These are phyloP conservation scores for Purpureocillium takamizusanense DNA, from an alignment of 2,329 filamentous ascomycete genomes.

Conservation along the genomic window DNA sequence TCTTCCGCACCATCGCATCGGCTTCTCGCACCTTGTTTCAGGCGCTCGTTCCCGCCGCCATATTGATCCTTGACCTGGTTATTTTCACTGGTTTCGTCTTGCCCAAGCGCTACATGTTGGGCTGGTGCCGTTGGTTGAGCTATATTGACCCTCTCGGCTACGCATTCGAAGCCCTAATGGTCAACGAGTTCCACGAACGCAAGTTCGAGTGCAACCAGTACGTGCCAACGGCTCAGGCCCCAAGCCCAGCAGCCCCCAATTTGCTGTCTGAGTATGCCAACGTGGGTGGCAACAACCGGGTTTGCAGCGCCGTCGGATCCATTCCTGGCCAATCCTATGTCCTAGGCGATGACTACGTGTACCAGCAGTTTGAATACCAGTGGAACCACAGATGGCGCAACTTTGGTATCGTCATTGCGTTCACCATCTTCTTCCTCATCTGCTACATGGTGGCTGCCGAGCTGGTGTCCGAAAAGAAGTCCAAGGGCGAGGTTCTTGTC, in stretches of 20 bases:
- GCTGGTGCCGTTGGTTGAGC: slow-evolving; percentile 77
- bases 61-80: slow-evolving; percentile 57
- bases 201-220: slow-evolving; percentile 43
- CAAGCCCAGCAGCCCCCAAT: slow-evolving; percentile 2
- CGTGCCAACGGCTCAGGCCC: slow-evolving; percentile 27
- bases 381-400: slow-evolving; percentile 59
- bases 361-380: slow-evolving; percentile 45
- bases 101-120: slow-evolving; percentile 60
- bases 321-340: slow-evolving; percentile 41
- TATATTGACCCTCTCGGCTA: slow-evolving; percentile 75
- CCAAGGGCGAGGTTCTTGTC: slow-evolving; percentile 67
- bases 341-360: slow-evolving; percentile 49
- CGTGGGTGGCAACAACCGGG: slow-evolving; percentile 29
- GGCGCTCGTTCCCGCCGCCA: slow-evolving; percentile 50
- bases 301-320: slow-evolving; percentile 54
- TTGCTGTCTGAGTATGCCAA: slow-evolving; percentile 10
- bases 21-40: slow-evolving; percentile 61
- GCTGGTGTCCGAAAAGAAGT: slow-evolving; percentile 56
- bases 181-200: slow-evolving; percentile 70
- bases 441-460: slow-evolving; percentile 59
- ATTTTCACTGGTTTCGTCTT: slow-evolving; percentile 65
- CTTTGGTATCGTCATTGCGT: slow-evolving; percentile 58
- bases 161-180: slow-evolving; percentile 70
- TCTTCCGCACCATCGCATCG: slow-evolving; percentile 76
- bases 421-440: slow-evolving; percentile 51